Evolutionary conservation across 805 yeast genomes (phyloP), one percentile per base, ranked within the genome.

Genomic region (Candida broadrunensis): DNA sequence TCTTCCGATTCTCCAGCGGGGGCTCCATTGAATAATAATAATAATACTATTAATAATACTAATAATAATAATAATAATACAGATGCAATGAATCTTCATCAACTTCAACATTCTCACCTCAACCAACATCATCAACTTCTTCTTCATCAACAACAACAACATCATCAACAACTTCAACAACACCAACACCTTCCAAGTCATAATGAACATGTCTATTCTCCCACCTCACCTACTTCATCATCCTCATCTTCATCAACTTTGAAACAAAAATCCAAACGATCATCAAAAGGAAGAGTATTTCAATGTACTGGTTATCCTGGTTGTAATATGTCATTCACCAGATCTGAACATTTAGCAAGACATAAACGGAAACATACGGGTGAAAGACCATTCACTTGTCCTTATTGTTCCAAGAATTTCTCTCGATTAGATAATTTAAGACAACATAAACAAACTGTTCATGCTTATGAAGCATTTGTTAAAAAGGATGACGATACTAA

Each of bases 341-440:
- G 97, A 37, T 83, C 93, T 7, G 97, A 90, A 59, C 97, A 90
- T 63, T 73, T 89, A 50, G 96, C 96, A 1, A 73, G 97, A 44
- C 97, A 89, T 65, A 84, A 90, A 39, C 70, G 97, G 43, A 90
- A 89, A 54, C 97, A 89, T 60, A 90, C 97, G 0, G 97, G 97
- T 33, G 97, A 89, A 60, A 72, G 96, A 42, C 97, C 97, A 2
- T 89, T 88, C 60, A 80, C 85, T 39, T 89, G 97, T 61, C 84
- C 83, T 36, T 85, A 84, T 59, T 87, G 95, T 58, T 70, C 81
- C 25, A 81, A 89, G 55, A 76, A 80, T 56, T 89, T 89, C 58
- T 81, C 89, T 14, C 73, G 97, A 35, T 66, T 90, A 44, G 97
- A 90, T 62, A 90, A 90, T 59, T 72, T 90, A 46, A 75, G 96